These are phyloP conservation scores for Jackrogersella minutella DNA, from an alignment of 495 filamentous ascomycete genomes.

Conservation along the genomic window DNA sequence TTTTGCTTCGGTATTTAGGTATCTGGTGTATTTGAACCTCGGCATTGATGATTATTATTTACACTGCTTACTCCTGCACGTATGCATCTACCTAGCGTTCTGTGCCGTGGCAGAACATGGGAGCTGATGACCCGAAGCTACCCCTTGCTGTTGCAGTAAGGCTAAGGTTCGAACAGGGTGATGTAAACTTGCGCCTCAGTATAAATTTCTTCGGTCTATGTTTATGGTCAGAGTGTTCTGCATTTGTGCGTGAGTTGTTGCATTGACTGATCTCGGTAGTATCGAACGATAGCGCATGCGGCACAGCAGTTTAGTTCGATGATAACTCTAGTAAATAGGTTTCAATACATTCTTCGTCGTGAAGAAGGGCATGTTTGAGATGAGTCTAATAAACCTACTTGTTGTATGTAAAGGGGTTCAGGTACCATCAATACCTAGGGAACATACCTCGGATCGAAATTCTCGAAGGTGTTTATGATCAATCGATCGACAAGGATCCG, in stretches of 20 bases:
- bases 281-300: neutral
- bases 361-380: no score
- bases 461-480: neutral
- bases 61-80: neutral
- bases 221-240: neutral
- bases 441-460: no score
- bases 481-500: conserved; percentile 3
- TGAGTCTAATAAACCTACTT: no score
- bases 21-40: neutral
- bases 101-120: neutral
- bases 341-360: no score
- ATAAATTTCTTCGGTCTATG: neutral
- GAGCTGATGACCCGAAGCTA: neutral
- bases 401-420: no score
- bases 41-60: neutral
- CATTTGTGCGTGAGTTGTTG: neutral
- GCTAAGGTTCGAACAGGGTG: neutral
- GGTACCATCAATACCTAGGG: no score
- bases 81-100: no score
- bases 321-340: neutral
- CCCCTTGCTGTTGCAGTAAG: neutral
- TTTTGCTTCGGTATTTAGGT: neutral
- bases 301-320: neutral
- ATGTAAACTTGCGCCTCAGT: neutral
- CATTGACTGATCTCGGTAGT: neutral